Evolutionary conservation across 352 stramenopile species (phyloP), one percentile per base, ranked within the genome.

Genomic region (Globisporangium carolinianum): DNA sequence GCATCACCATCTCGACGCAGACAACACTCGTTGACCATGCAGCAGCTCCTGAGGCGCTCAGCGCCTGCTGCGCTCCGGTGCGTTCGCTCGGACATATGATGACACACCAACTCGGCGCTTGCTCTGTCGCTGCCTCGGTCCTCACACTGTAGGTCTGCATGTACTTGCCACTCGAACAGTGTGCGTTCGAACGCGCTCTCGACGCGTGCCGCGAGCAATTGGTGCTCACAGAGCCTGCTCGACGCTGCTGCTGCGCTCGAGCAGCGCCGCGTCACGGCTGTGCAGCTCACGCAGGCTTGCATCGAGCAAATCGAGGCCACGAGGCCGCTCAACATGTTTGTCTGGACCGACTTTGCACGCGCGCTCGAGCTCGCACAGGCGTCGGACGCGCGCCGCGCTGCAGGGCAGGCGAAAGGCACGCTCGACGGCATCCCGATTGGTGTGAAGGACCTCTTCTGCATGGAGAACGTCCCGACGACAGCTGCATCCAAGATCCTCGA

Each of bases 381-480:
- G 63, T 97, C 90, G 3, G 87, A 98, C 61, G 66, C 74, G 41
- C 71, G 92, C 15, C 79, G 87, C 15, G 58, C 60, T 6, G 57
- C 65, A 24, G 76, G 77, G 5, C 42, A 66, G 7, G 42, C 72
- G 2, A 69, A 75, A 17, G 79, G 79, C n/a, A 46, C 75, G 14
- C 68, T 99, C 42, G 94, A 98, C 66, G 97, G 97, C 47, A 96
- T 99, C 55, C 96, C 96, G 2, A 68, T 99, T 6, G 96, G 91
- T 10, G 74, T 99, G 18, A 99, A 99, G 66, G 91, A 98, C 56
- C 97, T 98, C 64, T 92, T 98, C 53, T 98, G 96, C 60, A 91
- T 91, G 84, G 68, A 92, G 47, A 76, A 78, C 38, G 78, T 92
- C 18, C 83, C 90, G 10, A 97, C 93, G 5, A 95, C 89, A 6